phyloP scores from a whole-genome alignment of 2,329 filamentous ascomycete genomes.

The Neospermospora avenae region DNA sequence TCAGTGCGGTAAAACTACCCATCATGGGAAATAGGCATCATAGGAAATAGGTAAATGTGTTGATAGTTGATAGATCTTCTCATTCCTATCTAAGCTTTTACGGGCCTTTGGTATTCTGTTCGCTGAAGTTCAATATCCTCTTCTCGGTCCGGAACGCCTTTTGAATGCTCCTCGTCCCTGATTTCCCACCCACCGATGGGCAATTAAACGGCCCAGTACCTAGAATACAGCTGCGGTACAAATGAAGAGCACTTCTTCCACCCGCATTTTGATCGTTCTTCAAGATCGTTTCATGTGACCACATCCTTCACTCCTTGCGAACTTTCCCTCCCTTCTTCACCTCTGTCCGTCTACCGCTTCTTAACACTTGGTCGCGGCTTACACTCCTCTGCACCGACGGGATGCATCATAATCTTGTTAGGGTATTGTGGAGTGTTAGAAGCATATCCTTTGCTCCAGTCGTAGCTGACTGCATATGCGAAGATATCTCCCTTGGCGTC shows the following conservation, averaged over 20 bases:
- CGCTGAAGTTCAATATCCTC: conserved; percentile 10
- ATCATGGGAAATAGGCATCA: neutral
- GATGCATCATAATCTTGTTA: conserved; percentile 83
- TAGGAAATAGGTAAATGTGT: neutral
- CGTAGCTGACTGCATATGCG: conserved; percentile 88
- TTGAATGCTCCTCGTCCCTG: conserved; percentile 12
- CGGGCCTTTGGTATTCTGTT: conserved; percentile 22
- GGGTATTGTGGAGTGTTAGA: conserved; percentile 72
- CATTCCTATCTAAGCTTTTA: conserved; percentile 19
- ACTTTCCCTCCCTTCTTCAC: neutral
- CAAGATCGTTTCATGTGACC: neutral
- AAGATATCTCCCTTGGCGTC: conserved; percentile 81
- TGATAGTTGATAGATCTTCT: neutral
- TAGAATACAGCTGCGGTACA: conserved; percentile 16
- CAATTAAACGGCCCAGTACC: conserved; percentile 1
- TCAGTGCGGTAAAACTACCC: no score
- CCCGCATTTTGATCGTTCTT: neutral
- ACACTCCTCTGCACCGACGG: conserved; percentile 63
- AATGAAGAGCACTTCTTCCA: neutral
- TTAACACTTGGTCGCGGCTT: conserved; percentile 46
- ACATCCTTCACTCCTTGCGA: neutral
- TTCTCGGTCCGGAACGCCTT: conserved; percentile 22
- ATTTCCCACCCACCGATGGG: conserved; percentile 10
- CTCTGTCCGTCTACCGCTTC: conserved; percentile 32
- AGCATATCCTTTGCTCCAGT: conserved; percentile 96